These are phyloP conservation scores for Fagus sylvatica DNA, from an alignment of 306 rosid species.

Conservation along the genomic window DNA sequence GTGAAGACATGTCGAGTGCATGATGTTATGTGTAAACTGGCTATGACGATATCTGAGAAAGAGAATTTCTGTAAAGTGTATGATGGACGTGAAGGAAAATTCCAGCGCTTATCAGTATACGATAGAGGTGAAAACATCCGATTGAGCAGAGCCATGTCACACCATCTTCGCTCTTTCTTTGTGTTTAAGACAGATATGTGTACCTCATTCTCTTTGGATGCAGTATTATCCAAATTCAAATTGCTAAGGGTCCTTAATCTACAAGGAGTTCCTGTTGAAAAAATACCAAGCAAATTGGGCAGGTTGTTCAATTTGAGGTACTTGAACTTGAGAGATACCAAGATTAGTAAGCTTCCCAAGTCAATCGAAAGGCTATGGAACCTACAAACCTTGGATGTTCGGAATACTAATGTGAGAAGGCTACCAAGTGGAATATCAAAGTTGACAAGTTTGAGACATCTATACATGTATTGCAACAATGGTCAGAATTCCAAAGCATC, in stretches of 20 bases:
- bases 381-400: neutral
- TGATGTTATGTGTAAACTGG: neutral
- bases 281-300: neutral
- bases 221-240: neutral
- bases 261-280: neutral
- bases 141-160: neutral
- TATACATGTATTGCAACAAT: neutral
- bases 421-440: conserved; percentile 1
- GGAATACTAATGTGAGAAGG: conserved; percentile 7
- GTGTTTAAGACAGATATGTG: conserved; percentile 2
- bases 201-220: conserved; percentile 9
- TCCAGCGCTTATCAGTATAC: neutral
- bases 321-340: neutral
- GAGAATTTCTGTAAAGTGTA: neutral
- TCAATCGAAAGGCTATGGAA: neutral
- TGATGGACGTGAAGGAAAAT: neutral
- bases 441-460: neutral
- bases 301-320: conserved; percentile 3
- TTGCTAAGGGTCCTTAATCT: conserved; percentile 1
- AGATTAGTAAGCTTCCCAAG: conserved; percentile 7
- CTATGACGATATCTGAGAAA: neutral
- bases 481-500: neutral
- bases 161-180: neutral
- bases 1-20: neutral
- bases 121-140: neutral